Conservation (phyloP, 768 basidiomycete genomes). For the Cystofilobasidium capitatum region DNA sequence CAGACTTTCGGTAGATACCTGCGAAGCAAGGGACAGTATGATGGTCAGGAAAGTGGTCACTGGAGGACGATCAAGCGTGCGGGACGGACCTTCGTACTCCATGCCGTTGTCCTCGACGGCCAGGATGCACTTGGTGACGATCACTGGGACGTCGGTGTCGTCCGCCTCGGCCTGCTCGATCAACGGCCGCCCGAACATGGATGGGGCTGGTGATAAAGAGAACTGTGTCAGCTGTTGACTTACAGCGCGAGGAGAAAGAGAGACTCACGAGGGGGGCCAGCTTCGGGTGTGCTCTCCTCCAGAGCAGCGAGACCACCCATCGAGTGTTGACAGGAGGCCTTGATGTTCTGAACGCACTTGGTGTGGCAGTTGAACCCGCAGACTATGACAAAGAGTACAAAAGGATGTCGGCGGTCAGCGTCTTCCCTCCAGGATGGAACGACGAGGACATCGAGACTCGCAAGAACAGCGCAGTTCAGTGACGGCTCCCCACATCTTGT, state of each 20-base stretch:
- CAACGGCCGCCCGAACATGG: constrained; percentile 87
- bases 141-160: constrained; percentile 55
- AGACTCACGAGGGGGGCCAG: constrained; percentile 39
- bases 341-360: constrained; percentile 65
- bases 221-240: constrained; percentile 29
- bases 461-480: constrained; percentile 75
- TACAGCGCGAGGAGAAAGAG: neutral
- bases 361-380: constrained; percentile 81
- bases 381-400: constrained; percentile 42
- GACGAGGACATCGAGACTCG: constrained; percentile 45
- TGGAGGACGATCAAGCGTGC: neutral
- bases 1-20: constrained; percentile 91
- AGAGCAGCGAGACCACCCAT: constrained; percentile 21
- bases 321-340: constrained; percentile 51
- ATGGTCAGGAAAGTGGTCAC: neutral
- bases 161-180: constrained; percentile 59
- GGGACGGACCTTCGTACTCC: constrained; percentile 63
- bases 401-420: neutral
- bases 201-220: constrained; percentile 50
- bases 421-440: neutral
- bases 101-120: constrained; percentile 81
- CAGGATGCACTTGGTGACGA: constrained; percentile 91
- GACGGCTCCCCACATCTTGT: constrained; percentile 94
- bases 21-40: neutral
- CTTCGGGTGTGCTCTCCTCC: constrained; percentile 26